Percentiles rank a stretch among this genome's conserved stretches.
Evolutionary conservation across 345 rosid genomes (phyloP).

Genomic region (Fremontodendron californicum): DNA sequence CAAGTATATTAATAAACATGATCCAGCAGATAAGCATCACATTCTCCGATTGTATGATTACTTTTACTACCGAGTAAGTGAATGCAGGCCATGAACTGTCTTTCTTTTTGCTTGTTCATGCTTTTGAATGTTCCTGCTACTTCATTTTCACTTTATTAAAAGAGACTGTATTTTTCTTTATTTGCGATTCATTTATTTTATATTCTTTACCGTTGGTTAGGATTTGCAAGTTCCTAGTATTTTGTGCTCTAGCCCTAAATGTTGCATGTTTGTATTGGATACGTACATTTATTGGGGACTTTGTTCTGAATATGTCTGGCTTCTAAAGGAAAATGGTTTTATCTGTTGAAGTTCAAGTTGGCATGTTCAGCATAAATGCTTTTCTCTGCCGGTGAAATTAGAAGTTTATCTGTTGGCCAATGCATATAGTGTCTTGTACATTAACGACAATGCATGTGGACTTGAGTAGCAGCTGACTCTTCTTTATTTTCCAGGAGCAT

Average conservation of each 20-base stretch:
- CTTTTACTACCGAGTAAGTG: conserved; percentile 90
- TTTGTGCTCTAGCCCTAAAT: neutral
- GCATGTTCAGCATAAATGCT: neutral
- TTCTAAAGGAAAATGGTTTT: neutral
- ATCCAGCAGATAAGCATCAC: conserved; percentile 96
- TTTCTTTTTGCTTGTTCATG: neutral
- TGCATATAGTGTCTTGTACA: neutral
- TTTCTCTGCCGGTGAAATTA: neutral
- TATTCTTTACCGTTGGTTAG: neutral
- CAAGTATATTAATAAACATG: conserved; percentile 96
- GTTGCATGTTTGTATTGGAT: neutral
- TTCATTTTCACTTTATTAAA: neutral
- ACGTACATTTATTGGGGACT: neutral
- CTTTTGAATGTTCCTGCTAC: neutral
- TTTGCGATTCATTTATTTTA: neutral
- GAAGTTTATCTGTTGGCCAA: neutral
- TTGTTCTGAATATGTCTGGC: neutral
- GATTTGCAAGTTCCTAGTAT: neutral
- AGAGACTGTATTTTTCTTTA: neutral
- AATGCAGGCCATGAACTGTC: neutral
- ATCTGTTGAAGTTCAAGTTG: neutral
- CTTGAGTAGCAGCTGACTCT: conserved; percentile 6
- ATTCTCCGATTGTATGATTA: conserved; percentile 94
- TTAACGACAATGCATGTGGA: neutral
- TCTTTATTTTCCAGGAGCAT: conserved; percentile 73